phyloP scores from a whole-genome alignment of 768 basidiomycete genomes.

The Porpolomopsis calyptriformis region DNA sequence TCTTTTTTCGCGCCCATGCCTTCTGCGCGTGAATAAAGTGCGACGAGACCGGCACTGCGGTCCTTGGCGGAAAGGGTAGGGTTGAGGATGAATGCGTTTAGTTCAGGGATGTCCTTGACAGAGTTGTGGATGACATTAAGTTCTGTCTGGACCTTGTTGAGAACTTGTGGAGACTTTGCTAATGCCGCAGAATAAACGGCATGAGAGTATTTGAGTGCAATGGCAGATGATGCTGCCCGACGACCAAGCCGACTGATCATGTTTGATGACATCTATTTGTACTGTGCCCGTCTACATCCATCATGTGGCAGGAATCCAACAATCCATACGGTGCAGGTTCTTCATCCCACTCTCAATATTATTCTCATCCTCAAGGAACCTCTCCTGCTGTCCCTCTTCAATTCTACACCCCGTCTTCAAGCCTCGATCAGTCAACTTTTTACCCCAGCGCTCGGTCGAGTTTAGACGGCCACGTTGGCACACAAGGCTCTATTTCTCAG shows the following conservation, averaged over 20 bases:
- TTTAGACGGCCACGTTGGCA: constrained; percentile 55
- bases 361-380: constrained; percentile 40
- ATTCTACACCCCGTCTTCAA: constrained; percentile 57
- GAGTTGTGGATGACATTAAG: constrained; percentile 59
- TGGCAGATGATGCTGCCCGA: constrained; percentile 57
- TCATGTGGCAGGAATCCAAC: constrained; percentile 70
- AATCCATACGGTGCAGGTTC: constrained; percentile 46
- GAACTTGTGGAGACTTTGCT: constrained; percentile 68
- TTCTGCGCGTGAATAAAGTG: constrained; percentile 60
- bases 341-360: constrained; percentile 51
- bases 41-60: constrained; percentile 53
- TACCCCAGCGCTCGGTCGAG: constrained; percentile 68
- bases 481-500: constrained; percentile 43
- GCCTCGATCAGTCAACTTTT: constrained; percentile 41
- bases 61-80: constrained; percentile 83
- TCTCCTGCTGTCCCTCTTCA: constrained; percentile 54
- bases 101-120: constrained; percentile 54
- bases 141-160: constrained; percentile 81
- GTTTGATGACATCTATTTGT: neutral
- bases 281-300: constrained; percentile 4
- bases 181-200: constrained; percentile 76
- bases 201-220: constrained; percentile 77
- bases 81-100: constrained; percentile 71
- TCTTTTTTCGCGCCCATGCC: constrained; percentile 56
- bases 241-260: constrained; percentile 36